A percentile compares a stretch with the other conserved stretches of the same genome.
These are phyloP conservation scores for Chalciporus sphaerocephalus DNA, from an alignment of 768 basidiomycete genomes.

Conservation along the genomic window DNA sequence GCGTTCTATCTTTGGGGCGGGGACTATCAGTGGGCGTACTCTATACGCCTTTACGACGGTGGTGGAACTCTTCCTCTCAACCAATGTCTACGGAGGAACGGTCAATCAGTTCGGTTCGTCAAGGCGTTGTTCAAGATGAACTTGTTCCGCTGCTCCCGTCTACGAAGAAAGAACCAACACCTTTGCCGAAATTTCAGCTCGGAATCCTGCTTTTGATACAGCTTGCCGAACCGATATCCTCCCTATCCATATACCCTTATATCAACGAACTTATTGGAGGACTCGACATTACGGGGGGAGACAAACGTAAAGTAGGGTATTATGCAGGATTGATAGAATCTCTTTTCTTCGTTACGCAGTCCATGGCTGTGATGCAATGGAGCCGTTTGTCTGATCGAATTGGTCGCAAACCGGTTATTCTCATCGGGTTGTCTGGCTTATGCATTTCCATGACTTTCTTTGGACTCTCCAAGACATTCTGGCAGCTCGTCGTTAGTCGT, in stretches of 20 bases:
- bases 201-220: slow-evolving; percentile 34
- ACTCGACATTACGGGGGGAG: slow-evolving; percentile 24
- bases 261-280: slow-evolving; percentile 41
- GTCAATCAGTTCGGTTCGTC: no score
- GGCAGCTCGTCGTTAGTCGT: slow-evolving; percentile 47
- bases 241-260: slow-evolving; percentile 44
- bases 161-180: slow-evolving; percentile 18
- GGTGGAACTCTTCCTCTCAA: no score
- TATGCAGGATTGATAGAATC: slow-evolving; percentile 76
- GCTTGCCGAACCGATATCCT: slow-evolving; percentile 34
- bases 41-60: no score
- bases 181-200: slow-evolving; percentile 38
- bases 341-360: slow-evolving; percentile 71
- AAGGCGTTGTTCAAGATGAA: slow-evolving; percentile 11
- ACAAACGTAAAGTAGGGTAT: slow-evolving; percentile 42
- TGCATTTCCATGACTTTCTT: slow-evolving; percentile 67
- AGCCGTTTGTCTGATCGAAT: slow-evolving; percentile 64
- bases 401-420: slow-evolving; percentile 70
- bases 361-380: slow-evolving; percentile 67
- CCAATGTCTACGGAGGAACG: no score
- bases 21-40: no score
- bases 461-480: slow-evolving; percentile 64
- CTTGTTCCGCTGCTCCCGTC: slow-evolving; percentile 4
- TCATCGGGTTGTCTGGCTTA: slow-evolving; percentile 58
- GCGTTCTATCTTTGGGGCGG: no score